These are phyloP conservation scores for Aspergillus novofumigatus DNA, from an alignment of 2,329 filamentous ascomycete genomes.

Conservation along the genomic window DNA sequence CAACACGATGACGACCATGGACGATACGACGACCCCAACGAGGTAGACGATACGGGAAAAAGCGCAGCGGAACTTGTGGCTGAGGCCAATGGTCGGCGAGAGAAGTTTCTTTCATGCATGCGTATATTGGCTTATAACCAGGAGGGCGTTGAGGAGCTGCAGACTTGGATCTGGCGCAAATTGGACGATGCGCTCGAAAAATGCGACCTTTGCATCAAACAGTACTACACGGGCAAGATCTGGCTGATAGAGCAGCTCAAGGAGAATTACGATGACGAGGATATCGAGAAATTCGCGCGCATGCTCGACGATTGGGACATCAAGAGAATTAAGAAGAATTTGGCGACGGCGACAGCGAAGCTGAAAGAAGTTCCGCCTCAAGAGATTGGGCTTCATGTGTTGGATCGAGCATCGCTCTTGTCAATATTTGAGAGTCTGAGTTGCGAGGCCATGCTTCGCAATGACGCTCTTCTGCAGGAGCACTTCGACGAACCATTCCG, in stretches of 20 bases:
- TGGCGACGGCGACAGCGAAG: slow-evolving; percentile 54
- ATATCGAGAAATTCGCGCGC: slow-evolving; percentile 49
- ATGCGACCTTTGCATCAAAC: slow-evolving; percentile 68
- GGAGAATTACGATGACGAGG: slow-evolving; percentile 49
- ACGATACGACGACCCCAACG: slow-evolving; percentile 57
- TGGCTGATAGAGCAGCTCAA: slow-evolving; percentile 59
- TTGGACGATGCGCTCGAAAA: slow-evolving; percentile 57
- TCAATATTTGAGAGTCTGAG: slow-evolving; percentile 86
- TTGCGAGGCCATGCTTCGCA: slow-evolving; percentile 69
- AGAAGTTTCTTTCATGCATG: slow-evolving; percentile 63
- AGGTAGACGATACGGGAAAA: slow-evolving; percentile 44
- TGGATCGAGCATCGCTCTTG: slow-evolving; percentile 62
- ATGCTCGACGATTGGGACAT: slow-evolving; percentile 60
- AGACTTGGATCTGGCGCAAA: slow-evolving; percentile 55
- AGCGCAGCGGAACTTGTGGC: slow-evolving; percentile 45
- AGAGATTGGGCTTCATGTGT: slow-evolving; percentile 46
- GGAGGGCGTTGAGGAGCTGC: slow-evolving; percentile 56
- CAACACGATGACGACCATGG: slow-evolving; percentile 58
- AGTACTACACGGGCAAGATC: slow-evolving; percentile 68
- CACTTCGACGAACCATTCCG: slow-evolving; percentile 81
- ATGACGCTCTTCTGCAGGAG: slow-evolving; percentile 48
- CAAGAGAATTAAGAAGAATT: slow-evolving; percentile 56
- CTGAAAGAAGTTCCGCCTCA: slow-evolving; percentile 50
- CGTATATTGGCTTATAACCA: slow-evolving; percentile 65
- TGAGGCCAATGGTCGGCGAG: slow-evolving; percentile 53